Evolutionary conservation across 805 yeast species (phyloP), one percentile per base, ranked within the genome.

Genomic region (Metschnikowia gelsemii): DNA sequence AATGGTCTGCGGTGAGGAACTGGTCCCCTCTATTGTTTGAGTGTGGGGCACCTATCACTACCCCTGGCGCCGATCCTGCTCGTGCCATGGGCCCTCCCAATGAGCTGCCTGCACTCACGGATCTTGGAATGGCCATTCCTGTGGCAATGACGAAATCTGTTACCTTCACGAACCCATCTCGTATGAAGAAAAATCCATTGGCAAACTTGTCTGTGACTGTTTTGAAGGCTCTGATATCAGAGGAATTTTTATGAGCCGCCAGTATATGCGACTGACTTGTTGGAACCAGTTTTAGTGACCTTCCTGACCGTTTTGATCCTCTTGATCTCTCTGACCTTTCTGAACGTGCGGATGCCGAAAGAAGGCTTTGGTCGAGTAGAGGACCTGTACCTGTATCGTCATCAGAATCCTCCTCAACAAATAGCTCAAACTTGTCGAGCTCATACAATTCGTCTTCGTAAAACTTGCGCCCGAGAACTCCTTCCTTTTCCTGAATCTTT

Each of bases 381-480:
- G 2, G 24, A 8, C 26, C 35, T 36, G 43, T 40, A 13, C 33
- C 32, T 9, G 34, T 25, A 9, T 47, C 42, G 26, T 36, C 45
- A 17, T 50, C 58, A 4, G 56, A 56, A n/a, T 58, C 59, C 25
- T 64, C 64, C 34, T 70, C 72, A 2, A 64, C 66, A 46, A 69
- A 70, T 14, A 70, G 51, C 42, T 68, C 73, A 31, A 57, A 57
- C 20, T 68, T 53, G 42, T 67, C 75, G 19, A 68, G 56, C 49
- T 66, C 72, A 42, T 65, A 70, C 23, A 68, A 35, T 41, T 82
- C 88, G 42, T 84, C 90, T 48, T 83, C 91, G 56, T 78, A 83
- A 32, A 84, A 76, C 13, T 80, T 80, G 45, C 95, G 66, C 1
- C 96, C 96, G 28, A 87, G 58, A 4, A 86, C 76, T 6, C 91